Percentiles rank a stretch among this genome's conserved stretches.
phyloP scores from a whole-genome alignment of 2,329 filamentous ascomycete species.

The Arthrocladium fulminans region DNA sequence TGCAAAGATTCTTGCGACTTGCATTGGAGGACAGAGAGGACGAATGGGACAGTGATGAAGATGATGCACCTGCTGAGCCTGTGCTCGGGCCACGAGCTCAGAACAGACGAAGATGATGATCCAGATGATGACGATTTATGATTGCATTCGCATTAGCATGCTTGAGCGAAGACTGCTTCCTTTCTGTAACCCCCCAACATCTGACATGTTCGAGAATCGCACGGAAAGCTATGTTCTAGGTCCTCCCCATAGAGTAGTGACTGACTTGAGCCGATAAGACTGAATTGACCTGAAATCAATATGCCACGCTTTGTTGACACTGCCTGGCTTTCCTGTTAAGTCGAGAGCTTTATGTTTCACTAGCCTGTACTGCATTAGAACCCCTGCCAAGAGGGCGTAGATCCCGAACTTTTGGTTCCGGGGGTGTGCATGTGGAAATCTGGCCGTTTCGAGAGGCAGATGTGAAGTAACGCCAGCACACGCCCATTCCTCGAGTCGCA shows the following conservation, averaged over 20 bases:
- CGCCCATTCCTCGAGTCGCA: not conserved
- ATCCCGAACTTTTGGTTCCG: not conserved
- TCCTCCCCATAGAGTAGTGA: no score
- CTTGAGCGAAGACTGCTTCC: no score
- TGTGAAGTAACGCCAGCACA: not conserved
- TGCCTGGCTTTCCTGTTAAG: no score
- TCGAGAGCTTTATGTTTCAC: no score
- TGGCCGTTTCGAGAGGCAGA: not conserved
- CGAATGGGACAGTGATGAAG: constrained; percentile 51
- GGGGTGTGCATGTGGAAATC: not conserved
- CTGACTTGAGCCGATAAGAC: no score
- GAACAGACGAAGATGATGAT: constrained; percentile 3
- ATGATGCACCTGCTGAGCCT: constrained; percentile 30
- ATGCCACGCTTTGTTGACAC: no score
- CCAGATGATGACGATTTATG: not conserved
- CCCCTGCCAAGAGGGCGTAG: not conserved
- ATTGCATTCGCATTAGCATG: not conserved
- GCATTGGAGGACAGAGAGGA: constrained; percentile 48
- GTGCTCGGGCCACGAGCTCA: not conserved
- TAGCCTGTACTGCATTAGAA: no score
- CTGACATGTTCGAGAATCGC: no score
- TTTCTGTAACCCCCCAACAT: no score
- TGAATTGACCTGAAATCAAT: no score
- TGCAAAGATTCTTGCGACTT: constrained; percentile 46
- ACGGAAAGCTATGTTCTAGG: no score